A percentile compares a stretch with the other conserved stretches of the same genome.
These are phyloP conservation scores for Lolium perenne DNA, from an alignment of 176 grass and related monocot genomes.

Conservation along the genomic window DNA sequence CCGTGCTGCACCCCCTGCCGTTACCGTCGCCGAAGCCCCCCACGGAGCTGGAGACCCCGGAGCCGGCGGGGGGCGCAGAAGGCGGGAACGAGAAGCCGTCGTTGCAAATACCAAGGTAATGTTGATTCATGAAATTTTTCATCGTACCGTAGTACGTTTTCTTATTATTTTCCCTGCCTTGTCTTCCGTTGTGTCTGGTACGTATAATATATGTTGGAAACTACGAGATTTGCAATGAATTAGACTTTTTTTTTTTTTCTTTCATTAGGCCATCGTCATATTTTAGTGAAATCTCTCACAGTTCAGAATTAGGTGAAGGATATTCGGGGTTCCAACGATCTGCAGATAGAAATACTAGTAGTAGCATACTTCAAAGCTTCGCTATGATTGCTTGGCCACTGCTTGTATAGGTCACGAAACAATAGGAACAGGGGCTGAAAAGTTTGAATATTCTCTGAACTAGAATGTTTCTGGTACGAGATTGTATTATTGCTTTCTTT, in stretches of 20 bases:
- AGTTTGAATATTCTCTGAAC: slow-evolving; percentile 1
- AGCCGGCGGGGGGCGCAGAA: slow-evolving; percentile 20
- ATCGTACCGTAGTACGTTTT: background rate
- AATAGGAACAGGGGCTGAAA: background rate
- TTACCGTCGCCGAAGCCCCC: slow-evolving; percentile 58
- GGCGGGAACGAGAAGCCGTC: slow-evolving; percentile 31
- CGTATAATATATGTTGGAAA: slow-evolving; percentile 20
- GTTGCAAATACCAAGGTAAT: slow-evolving; percentile 46
- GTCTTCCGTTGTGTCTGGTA: background rate
- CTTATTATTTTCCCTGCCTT: background rate
- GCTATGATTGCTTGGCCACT: background rate
- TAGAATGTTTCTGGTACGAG: background rate
- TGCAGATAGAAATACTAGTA: background rate
- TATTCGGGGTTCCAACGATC: background rate
- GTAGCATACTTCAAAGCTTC: background rate
- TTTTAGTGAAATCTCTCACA: background rate
- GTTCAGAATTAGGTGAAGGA: background rate
- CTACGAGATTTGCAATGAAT: background rate
- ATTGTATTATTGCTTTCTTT: too few relatives aligned
- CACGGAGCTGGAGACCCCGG: slow-evolving; percentile 10
- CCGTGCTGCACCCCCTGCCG: slow-evolving; percentile 60
- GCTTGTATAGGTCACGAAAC: background rate
- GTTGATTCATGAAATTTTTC: background rate
- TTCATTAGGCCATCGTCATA: too few relatives aligned
- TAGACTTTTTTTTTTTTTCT: background rate